Base-by-base conservation (phyloP, 1,139 yeast species). In the Candida labiduridarum region DNA sequence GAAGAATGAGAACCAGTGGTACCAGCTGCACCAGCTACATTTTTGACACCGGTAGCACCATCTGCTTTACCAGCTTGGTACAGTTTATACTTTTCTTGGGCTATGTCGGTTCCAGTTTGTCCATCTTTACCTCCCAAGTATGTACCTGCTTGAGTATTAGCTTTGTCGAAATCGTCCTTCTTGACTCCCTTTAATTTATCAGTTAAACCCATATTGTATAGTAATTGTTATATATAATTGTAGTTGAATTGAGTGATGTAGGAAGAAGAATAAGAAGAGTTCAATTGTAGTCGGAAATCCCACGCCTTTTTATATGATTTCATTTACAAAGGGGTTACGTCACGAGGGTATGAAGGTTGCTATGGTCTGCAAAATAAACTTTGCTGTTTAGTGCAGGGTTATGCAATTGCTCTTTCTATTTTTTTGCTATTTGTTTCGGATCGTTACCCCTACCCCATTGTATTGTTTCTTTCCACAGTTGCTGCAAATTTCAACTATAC, bases 41-140 rank as follows among this genome's bases (percentile, higher is more conserved):
- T 15, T 35, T 40, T 18, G 31, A 16, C 22, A 12, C 15, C 40
- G 25, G 38, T 29, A 11, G 39, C 33, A 16, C 38, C 42, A 10
- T 22, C 48, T 11, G 48, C 27, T 15, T 45, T 46, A 9, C 41
- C 41, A 27, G 36, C 41, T 31, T 46, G 27, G 35, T 47, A 47
- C 41, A 46, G 49, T 41, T 49, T 40, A 39, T 52, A 52, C 44
- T 50, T 52, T 29, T 49, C 52, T 49, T 52, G 52, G 43, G 52
- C 55, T 19, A 52, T 16, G 33, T 52, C 55, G 19, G 55, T 52
- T 34, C 55, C 55, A 16, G 46, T 52, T 52, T 52, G 55, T 16
- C 52, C 55, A 9, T 52, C 55, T 46, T 52, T 52, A 27, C 52
- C 54, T 29, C 54, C 54, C 22, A 44, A 44, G 34, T 46, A 52